Conservation (phyloP, 2,329 filamentous ascomycete species). For the Fonsecaea multimorphosa region DNA sequence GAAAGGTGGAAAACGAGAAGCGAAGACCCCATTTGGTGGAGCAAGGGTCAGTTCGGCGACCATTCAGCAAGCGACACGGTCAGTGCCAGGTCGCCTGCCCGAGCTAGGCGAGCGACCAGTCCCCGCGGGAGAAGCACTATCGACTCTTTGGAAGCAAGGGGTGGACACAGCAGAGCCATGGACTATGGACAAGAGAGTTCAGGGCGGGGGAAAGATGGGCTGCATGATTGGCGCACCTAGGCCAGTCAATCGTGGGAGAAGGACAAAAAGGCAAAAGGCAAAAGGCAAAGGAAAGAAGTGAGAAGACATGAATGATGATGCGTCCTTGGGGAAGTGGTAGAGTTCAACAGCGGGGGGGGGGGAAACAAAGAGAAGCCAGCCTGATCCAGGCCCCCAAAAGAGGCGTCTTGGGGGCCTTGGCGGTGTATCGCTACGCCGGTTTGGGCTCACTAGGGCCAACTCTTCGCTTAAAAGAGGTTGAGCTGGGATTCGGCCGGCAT, state of each 20-base stretch:
- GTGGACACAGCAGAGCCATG: not conserved
- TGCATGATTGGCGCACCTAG: not conserved
- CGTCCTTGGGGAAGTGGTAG: too few species aligned
- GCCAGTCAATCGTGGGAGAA: not conserved
- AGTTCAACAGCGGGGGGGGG: not conserved
- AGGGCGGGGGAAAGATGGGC: not conserved
- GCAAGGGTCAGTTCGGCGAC: constrained; percentile 8
- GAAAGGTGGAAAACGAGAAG: constrained; percentile 8
- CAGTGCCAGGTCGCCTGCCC: constrained; percentile 13
- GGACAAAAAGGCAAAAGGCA: not conserved
- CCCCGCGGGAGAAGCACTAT: constrained; percentile 2
- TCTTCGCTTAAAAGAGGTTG: constrained; percentile 12
- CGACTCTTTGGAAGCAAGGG: not conserved
- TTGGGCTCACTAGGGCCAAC: not conserved
- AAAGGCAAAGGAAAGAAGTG: not conserved
- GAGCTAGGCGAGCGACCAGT: constrained; percentile 5
- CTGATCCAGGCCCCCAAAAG: not conserved
- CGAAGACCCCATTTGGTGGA: not conserved
- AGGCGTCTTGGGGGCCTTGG: not conserved
- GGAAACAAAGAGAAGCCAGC: not conserved
- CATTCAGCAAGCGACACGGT: constrained; percentile 26
- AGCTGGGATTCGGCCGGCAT: not conserved
- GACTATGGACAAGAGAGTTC: not conserved
- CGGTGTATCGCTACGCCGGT: not conserved
- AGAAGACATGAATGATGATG: too few species aligned